phyloP scores from a whole-genome alignment of 192 early-diverging fungal genomes.

The Podila clonocystis region DNA sequence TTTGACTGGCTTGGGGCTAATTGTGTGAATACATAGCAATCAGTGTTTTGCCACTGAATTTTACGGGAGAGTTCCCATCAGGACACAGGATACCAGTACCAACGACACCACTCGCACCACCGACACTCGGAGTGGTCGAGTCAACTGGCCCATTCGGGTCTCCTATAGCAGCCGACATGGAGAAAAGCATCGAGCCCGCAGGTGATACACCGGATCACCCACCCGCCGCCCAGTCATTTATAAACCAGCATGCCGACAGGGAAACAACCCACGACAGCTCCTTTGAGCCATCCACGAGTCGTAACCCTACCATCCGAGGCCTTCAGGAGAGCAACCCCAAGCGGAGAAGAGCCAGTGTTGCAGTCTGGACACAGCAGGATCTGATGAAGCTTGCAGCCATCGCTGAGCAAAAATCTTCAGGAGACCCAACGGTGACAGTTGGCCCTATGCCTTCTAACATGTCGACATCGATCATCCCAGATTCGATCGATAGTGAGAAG shows the following conservation, averaged over 20 bases:
- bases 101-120: neutral
- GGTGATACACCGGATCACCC: neutral
- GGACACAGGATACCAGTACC: slow-evolving; percentile 3
- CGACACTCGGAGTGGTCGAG: too few relatives aligned
- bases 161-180: neutral
- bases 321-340: slow-evolving; percentile 44
- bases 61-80: neutral
- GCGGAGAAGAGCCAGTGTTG: slow-evolving; percentile 73
- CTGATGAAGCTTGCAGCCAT: slow-evolving; percentile 72
- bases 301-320: slow-evolving; percentile 42
- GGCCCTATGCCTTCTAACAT: slow-evolving; percentile 7
- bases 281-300: slow-evolving; percentile 48
- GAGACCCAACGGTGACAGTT: neutral
- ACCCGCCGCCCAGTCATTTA: neutral
- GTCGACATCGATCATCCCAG: neutral
- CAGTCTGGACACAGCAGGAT: slow-evolving; percentile 81
- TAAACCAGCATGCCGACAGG: slow-evolving; percentile 3
- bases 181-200: neutral
- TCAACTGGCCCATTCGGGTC: neutral
- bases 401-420: slow-evolving; percentile 17
- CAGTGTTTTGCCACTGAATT: slow-evolving; percentile 32
- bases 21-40: slow-evolving; percentile 4
- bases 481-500: neutral
- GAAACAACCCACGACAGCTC: slow-evolving; percentile 23
- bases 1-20: neutral